These are phyloP conservation scores for Hypsizygus marmoreus DNA, from an alignment of 768 basidiomycete genomes.

Conservation along the genomic window DNA sequence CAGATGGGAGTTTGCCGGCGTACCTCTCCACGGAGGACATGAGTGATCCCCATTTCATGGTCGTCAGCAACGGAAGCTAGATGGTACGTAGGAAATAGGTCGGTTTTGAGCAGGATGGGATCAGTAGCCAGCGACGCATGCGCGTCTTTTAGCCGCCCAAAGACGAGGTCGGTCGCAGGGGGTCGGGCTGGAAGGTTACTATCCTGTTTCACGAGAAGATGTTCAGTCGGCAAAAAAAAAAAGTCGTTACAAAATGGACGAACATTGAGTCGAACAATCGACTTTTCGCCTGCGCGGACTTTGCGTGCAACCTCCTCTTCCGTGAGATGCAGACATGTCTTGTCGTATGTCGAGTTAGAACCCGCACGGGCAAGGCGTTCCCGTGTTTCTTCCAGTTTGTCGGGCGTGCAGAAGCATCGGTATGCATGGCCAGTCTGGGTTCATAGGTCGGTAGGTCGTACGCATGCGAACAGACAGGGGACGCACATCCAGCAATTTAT, in stretches of 20 bases:
- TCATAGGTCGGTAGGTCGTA: background rate
- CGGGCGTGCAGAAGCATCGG: conserved; percentile 88
- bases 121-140: conserved; percentile 84
- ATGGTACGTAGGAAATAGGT: conserved; percentile 94
- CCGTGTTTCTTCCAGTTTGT: conserved; percentile 67
- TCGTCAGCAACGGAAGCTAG: conserved; percentile 96
- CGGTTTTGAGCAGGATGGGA: conserved; percentile 89
- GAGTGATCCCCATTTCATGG: conserved; percentile 93
- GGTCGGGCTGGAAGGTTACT: conserved; percentile 53
- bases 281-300: conserved; percentile 74
- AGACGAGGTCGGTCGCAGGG: conserved; percentile 68
- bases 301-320: conserved; percentile 83
- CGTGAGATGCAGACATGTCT: conserved; percentile 81
- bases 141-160: conserved; percentile 72
- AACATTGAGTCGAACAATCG: conserved; percentile 88
- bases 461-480: background rate
- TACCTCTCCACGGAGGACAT: conserved; percentile 94
- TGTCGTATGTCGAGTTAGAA: conserved; percentile 85
- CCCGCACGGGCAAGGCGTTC: conserved; percentile 71
- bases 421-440: conserved; percentile 85
- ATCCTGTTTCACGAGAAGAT: conserved; percentile 42
- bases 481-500: conserved; percentile 75
- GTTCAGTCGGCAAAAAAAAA: background rate
- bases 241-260: conserved; percentile 21
- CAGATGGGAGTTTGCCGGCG: background rate